These are phyloP conservation scores for Medicago arabica DNA, from an alignment of 306 rosid genomes.

Conservation along the genomic window DNA sequence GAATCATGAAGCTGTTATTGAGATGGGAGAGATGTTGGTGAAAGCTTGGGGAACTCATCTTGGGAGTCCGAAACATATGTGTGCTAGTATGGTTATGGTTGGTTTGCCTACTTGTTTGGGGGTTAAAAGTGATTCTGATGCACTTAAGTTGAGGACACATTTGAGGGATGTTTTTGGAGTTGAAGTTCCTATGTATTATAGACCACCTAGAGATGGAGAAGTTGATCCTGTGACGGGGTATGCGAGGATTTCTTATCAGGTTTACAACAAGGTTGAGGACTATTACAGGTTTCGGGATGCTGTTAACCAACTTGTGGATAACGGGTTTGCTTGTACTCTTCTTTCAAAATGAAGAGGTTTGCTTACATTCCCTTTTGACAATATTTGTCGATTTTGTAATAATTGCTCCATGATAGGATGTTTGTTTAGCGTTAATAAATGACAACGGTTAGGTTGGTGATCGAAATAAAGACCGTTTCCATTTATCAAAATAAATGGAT, in stretches of 20 bases:
- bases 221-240: slow-evolving; percentile 70
- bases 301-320: slow-evolving; percentile 66
- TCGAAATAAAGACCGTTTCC: neutral
- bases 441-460: slow-evolving; percentile 13
- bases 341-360: slow-evolving; percentile 72
- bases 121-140: slow-evolving; percentile 68
- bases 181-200: slow-evolving; percentile 83
- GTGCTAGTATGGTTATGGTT: slow-evolving; percentile 90
- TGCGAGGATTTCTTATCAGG: slow-evolving; percentile 91
- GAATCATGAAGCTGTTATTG: slow-evolving; percentile 82
- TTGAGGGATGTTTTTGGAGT: slow-evolving; percentile 77
- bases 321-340: slow-evolving; percentile 67
- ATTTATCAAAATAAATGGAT: neutral
- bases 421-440: slow-evolving; percentile 23
- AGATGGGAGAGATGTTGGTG: slow-evolving; percentile 88
- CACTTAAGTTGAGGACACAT: slow-evolving; percentile 64
- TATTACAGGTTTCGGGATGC: slow-evolving; percentile 84
- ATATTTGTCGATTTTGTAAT: slow-evolving; percentile 10
- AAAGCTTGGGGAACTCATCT: slow-evolving; percentile 85
- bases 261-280: slow-evolving; percentile 81
- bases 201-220: slow-evolving; percentile 70
- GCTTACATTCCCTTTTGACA: slow-evolving; percentile 25
- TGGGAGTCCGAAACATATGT: slow-evolving; percentile 86
- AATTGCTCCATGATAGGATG: slow-evolving; percentile 19
- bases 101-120: slow-evolving; percentile 85